phyloP scores from a whole-genome alignment of 306 rosid genomes.

The Rosa chinensis region DNA sequence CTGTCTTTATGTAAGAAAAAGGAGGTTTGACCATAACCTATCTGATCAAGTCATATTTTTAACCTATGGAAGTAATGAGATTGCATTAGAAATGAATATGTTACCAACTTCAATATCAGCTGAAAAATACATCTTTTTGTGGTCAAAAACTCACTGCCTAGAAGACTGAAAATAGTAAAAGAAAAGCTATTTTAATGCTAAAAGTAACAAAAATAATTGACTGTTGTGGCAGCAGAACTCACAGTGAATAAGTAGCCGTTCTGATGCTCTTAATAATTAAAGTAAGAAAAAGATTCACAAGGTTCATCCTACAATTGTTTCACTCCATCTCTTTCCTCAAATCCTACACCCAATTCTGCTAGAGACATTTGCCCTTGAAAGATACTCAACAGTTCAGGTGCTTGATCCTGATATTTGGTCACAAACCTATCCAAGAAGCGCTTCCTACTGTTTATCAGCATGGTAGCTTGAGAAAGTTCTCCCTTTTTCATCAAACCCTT shows the following conservation, averaged over 20 bases:
- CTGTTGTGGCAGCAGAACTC: not conserved
- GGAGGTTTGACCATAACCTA: not conserved
- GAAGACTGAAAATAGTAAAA: not conserved
- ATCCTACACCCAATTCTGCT: not conserved
- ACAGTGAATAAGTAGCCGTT: not conserved
- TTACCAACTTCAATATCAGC: not conserved
- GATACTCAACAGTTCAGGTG: not conserved
- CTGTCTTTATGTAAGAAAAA: not conserved
- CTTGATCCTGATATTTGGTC: constrained; percentile 4
- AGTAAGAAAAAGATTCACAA: not conserved
- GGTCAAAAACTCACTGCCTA: not conserved
- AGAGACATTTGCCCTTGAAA: not conserved
- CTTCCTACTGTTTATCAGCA: not conserved
- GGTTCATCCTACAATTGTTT: not conserved
- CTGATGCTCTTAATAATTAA: not conserved
- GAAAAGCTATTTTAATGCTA: not conserved
- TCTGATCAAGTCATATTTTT: not conserved
- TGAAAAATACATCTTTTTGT: not conserved
- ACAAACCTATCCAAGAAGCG: not conserved
- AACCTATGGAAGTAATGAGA: not conserved
- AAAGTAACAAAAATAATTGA: not conserved
- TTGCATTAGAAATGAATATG: not conserved
- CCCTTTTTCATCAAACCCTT: constrained; percentile 22
- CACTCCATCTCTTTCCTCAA: not conserved
- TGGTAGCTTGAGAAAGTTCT: not conserved